Conservation (phyloP, 495 filamentous ascomycete species). For the Recurvomyces mirabilis region DNA sequence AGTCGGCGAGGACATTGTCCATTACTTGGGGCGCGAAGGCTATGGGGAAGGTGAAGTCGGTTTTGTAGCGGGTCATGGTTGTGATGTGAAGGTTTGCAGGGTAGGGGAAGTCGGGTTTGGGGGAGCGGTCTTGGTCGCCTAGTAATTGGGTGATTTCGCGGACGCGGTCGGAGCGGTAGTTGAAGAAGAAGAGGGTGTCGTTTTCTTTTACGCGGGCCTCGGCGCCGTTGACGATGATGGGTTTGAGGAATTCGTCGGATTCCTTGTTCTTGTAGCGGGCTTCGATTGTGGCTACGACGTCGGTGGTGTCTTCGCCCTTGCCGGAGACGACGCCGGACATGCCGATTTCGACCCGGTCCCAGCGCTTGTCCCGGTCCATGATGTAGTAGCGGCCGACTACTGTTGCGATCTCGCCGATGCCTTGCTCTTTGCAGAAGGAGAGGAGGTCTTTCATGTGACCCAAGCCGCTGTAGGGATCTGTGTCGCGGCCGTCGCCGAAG, state of each 20-base stretch:
- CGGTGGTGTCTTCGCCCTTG: slow-evolving; percentile 72
- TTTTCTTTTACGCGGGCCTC: slow-evolving; percentile 75
- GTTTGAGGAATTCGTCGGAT: slow-evolving; percentile 96
- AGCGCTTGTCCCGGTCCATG: slow-evolving; percentile 99
- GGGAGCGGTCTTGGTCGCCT: slow-evolving; percentile 81
- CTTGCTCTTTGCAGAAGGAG: slow-evolving; percentile 67
- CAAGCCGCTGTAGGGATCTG: slow-evolving; percentile 82
- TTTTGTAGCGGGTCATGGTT: slow-evolving; percentile 99
- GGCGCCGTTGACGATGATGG: slow-evolving; percentile 84
- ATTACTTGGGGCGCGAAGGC: slow-evolving; percentile 92
- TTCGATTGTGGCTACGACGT: slow-evolving; percentile 77
- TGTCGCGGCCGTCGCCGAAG: slow-evolving; percentile 95
- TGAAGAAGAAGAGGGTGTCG: slow-evolving; percentile 98
- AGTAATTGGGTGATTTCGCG: slow-evolving; percentile 93
- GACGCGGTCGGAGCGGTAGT: slow-evolving; percentile 97
- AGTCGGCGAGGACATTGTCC: slow-evolving; percentile 94
- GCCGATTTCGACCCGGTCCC: slow-evolving; percentile 85
- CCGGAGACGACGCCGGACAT: slow-evolving; percentile 76
- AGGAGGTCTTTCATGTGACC: slow-evolving; percentile 80
- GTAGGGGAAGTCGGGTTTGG: slow-evolving; percentile 83
- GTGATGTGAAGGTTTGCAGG: slow-evolving; percentile 83
- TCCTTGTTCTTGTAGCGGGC: slow-evolving; percentile 77
- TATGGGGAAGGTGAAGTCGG: slow-evolving; percentile 81
- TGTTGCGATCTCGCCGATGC: slow-evolving; percentile 78
- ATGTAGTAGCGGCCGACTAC: slow-evolving; percentile 93